Base-by-base conservation (phyloP, 768 basidiomycete species). In the Lentinula sp. region DNA sequence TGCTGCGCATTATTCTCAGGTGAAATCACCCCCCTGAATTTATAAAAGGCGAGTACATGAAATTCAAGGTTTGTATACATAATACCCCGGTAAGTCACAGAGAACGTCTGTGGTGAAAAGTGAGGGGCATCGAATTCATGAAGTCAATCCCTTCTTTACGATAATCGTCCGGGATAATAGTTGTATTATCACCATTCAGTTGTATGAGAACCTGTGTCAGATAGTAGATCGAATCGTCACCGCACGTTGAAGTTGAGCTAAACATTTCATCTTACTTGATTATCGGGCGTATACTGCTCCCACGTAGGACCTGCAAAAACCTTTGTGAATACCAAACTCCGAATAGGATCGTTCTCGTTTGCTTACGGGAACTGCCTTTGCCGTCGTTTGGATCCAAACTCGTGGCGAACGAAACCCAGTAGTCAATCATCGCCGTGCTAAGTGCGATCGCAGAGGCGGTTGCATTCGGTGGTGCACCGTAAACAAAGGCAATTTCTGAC, bases 371-470 rank as follows among this genome's bases (percentile, higher is more conserved):
- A 31, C 43, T 53, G 31, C 71, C 71, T 18, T 65, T 67, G 21
- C 72, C 69, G 46, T 73, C 71, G 37, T 73, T 73, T 18, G 72
- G 72, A 23, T 69, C 63, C 16, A 73, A 61, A 9, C 66, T 67
- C 21, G 66, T 68, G 4, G 69, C 71, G 50, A 73, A 74, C 4
- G 72, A 73, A 32, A 74, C 62, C 72, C 72, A 73, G 37, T 72
- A 71, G 42, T 73, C 70, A 39, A 70, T 63, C 71, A 74, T 72
- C 21, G 18, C 13, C 21, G 18, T 28, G 43, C 71, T 71, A 4
- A 70, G 48, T 37, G 11, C 39, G 21, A 50, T 58, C 4, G 67
- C 68, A 11, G 69, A 65, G 1, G 66, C 11, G 45, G 66, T 57
- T 34, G 60, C 7, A 51, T 59, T 64, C 9, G 39, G 57, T 11